A percentile compares a stretch with the other conserved stretches of the same genome.
Evolutionary conservation across 2,329 filamentous ascomycete species (phyloP).

Genomic region (Scedosporium apiospermum): DNA sequence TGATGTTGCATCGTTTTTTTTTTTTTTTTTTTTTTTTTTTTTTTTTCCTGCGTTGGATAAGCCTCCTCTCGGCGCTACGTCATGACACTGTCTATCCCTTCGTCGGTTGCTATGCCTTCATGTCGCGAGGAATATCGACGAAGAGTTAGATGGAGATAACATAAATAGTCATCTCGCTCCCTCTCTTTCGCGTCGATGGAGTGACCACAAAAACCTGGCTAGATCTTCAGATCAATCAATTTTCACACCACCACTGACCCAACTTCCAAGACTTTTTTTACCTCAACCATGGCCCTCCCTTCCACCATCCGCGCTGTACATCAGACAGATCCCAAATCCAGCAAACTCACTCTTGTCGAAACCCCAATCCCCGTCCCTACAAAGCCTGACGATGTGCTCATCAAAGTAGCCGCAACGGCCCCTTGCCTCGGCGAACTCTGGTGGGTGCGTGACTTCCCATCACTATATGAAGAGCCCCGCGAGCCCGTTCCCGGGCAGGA

Average conservation of each 20-base stretch:
- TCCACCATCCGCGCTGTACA: constrained; percentile 16
- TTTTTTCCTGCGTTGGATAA: too few species aligned
- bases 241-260: background rate
- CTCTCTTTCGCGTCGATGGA: background rate
- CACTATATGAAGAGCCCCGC: constrained; percentile 13
- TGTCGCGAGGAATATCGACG: too few species aligned
- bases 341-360: constrained; percentile 11
- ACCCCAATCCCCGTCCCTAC: constrained; percentile 13
- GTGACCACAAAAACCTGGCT: background rate
- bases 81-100: too few species aligned
- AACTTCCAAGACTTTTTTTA: background rate
- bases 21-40: too few species aligned
- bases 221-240: background rate
- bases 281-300: constrained; percentile 3
- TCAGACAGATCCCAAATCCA: constrained; percentile 14
- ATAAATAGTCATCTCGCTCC: background rate
- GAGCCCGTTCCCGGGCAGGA: constrained; percentile 24
- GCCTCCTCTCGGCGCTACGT: too few species aligned
- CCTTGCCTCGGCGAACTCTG: constrained; percentile 22
- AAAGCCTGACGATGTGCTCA: constrained; percentile 18
- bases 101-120: too few species aligned
- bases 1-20: too few species aligned
- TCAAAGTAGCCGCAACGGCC: constrained; percentile 22
- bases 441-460: constrained; percentile 17
- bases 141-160: background rate